Percentiles rank a stretch among this genome's conserved stretches.
Conservation (phyloP, 2,329 filamentous ascomycete species). For the Fusarium robinianum region DNA sequence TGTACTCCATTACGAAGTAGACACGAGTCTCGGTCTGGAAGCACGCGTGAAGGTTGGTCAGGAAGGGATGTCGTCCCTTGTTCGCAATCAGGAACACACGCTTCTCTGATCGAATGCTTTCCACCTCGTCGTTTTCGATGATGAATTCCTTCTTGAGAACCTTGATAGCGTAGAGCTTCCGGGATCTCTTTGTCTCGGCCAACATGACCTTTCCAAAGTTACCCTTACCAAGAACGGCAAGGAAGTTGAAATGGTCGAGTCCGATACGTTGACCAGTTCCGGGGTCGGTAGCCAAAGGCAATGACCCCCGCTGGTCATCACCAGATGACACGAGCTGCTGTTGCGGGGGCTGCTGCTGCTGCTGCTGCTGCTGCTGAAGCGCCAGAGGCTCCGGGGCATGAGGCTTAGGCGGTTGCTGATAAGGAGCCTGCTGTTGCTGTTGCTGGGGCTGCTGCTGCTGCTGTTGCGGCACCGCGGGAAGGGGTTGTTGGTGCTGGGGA, state of each 20-base stretch:
- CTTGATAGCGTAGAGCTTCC: constrained; percentile 96
- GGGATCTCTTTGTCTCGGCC: constrained; percentile 91
- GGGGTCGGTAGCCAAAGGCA: constrained; percentile 71
- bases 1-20: constrained; percentile 99
- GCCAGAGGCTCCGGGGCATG: constrained; percentile 46
- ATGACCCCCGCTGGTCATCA: constrained; percentile 56
- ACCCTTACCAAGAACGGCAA: constrained; percentile 96
- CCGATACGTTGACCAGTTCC: constrained; percentile 86
- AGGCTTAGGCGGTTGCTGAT: constrained; percentile 47
- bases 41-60: constrained; percentile 93
- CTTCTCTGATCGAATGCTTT: constrained; percentile 97
- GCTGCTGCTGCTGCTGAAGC: constrained; percentile 38
- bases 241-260: constrained; percentile 98
- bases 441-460: constrained; percentile 43
- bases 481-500: constrained; percentile 44
- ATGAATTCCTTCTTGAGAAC: constrained; percentile 99
- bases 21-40: constrained; percentile 99
- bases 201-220: constrained; percentile 99
- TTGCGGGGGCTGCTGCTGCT: constrained; percentile 1
- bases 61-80: constrained; percentile 93
- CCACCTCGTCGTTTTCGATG: constrained; percentile 98
- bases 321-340: constrained; percentile 26
- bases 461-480: constrained; percentile 37
- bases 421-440: constrained; percentile 42
- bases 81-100: constrained; percentile 96